Base-by-base conservation (phyloP, 1,284 basidiomycete species). In the Trichosporon faecale region DNA sequence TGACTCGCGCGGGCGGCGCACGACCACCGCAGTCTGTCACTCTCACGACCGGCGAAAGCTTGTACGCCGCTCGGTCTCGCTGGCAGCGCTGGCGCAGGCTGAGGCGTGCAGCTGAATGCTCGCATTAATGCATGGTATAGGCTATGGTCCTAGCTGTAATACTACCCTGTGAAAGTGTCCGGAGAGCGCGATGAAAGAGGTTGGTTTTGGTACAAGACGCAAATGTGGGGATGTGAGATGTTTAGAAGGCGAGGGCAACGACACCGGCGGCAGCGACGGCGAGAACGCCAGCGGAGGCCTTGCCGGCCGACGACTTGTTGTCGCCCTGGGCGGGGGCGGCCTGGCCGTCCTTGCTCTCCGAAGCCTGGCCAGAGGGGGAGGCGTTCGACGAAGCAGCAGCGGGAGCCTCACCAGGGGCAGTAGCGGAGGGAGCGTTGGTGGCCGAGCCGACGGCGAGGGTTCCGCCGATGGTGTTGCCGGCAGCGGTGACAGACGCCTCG, bases 231-330 rank as follows among this genome's bases (percentile, higher is more conserved):
- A n/a, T 18, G 16, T 29, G 57, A 31, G 57, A 31, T 31, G 37
- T 35, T 60, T 68, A 68, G 67, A 68, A 65, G n/a, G 49, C 64
- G 27, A 55, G 40, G 69, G 76, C 67, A 37, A 70, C 64, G 29
- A 73, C 66, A 65, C 76, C 80, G 67, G 78, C 76, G 33, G 71
- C 69, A 31, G 57, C 57, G 25, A 66, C 76, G 21, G 74, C 69
- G 66, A 64, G 64, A 8, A 66, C 37, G 68, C 69, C 44, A 44
- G 52, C 64, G 64, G 64, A 79, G 64, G 55, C 79, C 77, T 76
- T 77, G 64, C 70, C 73, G 44, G 64, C 35, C 7, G 75, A 66
- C 60, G 76, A 77, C n/a, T 65, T 72, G 63, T 68, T 69, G 67
- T 75, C 65, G 18, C 40, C 40, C 40, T 44, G 40, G 66, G 79